These are phyloP conservation scores for Paraphoma sp. DNA, from an alignment of 2,329 filamentous ascomycete species.

Conservation along the genomic window DNA sequence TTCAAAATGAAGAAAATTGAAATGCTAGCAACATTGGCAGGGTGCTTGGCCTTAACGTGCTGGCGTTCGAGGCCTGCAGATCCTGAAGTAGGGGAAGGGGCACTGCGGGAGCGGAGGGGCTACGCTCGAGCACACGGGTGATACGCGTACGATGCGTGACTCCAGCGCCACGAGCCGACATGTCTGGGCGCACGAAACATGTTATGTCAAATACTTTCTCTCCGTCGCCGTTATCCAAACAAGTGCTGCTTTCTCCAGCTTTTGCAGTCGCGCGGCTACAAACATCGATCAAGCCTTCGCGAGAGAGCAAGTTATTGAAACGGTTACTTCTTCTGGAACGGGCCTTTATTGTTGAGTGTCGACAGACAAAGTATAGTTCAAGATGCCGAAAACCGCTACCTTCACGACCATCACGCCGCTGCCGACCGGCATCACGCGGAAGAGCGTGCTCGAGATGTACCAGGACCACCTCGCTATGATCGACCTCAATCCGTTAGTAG, in stretches of 20 bases:
- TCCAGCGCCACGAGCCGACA: conserved; percentile 13
- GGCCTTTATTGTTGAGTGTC: conserved; percentile 12
- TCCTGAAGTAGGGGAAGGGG: conserved; percentile 20
- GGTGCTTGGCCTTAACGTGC: conserved; percentile 25
- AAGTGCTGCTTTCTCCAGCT: conserved; percentile 15
- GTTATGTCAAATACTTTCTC: conserved; percentile 24
- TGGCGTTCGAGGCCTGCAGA: conserved; percentile 25
- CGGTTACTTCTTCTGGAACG: conserved; percentile 2
- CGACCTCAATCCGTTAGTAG: conserved; percentile 83
- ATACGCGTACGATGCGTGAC: conserved; percentile 25
- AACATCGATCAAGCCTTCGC: conserved; percentile 4
- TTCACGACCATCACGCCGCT: conserved; percentile 84
- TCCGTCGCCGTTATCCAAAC: conserved; percentile 25
- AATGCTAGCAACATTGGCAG: conserved; percentile 20
- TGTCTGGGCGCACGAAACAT: conserved; percentile 31
- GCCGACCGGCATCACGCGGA: conserved; percentile 70
- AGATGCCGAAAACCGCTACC: conserved; percentile 72
- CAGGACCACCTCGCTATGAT: conserved; percentile 85
- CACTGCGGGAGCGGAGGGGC: conserved; percentile 14
- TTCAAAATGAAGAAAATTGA: conserved; percentile 2
- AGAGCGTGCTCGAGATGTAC: conserved; percentile 76
- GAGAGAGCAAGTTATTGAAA: neutral
- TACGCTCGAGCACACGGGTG: conserved; percentile 19
- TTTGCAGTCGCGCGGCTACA: conserved; percentile 9
- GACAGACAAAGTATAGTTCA: conserved; percentile 17